Evolutionary conservation across 768 basidiomycete genomes (phyloP).

Genomic region (Leccinellum luteum): DNA sequence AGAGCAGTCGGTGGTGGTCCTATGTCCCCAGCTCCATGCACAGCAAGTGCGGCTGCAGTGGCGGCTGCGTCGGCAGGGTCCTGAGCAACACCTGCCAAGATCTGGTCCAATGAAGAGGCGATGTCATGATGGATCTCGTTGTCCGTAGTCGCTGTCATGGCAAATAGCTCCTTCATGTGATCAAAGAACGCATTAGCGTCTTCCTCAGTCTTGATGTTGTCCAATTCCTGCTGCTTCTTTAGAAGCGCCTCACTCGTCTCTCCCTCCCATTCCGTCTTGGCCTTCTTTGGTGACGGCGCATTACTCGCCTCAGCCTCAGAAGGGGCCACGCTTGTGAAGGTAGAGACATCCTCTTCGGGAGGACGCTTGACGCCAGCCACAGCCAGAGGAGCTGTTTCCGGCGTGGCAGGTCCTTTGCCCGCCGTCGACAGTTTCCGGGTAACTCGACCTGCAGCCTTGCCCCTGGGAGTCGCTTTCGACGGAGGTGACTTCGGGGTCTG

Average conservation of each 20-base stretch:
- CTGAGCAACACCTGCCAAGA: constrained; percentile 56
- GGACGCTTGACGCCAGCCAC: constrained; percentile 34
- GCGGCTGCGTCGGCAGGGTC: constrained; percentile 36
- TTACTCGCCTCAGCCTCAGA: constrained; percentile 35
- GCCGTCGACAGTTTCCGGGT: constrained; percentile 31
- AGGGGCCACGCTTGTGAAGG: constrained; percentile 30
- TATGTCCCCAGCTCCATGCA: constrained; percentile 26
- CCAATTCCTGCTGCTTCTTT: constrained; percentile 38
- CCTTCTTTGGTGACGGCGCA: constrained; percentile 69
- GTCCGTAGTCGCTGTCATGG: constrained; percentile 40
- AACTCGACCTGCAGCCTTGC: constrained; percentile 34
- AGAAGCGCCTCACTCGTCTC: constrained; percentile 49
- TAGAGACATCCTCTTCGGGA: constrained; percentile 33
- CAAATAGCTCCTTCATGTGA: constrained; percentile 62
- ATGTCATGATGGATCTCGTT: constrained; percentile 45
- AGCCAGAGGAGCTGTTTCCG: constrained; percentile 31
- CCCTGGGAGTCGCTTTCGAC: constrained; percentile 47
- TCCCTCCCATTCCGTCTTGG: constrained; percentile 70
- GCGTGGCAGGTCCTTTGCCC: constrained; percentile 32
- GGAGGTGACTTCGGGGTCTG: constrained; percentile 73
- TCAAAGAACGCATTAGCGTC: constrained; percentile 63
- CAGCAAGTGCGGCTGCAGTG: constrained; percentile 28
- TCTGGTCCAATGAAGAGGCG: constrained; percentile 58
- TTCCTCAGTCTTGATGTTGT: constrained; percentile 61
- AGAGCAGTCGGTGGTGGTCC: constrained; percentile 32